Percentiles rank a stretch among this genome's conserved stretches.
Conservation (phyloP, 73 alveolate species). For the Tetrahymena thermophila region DNA sequence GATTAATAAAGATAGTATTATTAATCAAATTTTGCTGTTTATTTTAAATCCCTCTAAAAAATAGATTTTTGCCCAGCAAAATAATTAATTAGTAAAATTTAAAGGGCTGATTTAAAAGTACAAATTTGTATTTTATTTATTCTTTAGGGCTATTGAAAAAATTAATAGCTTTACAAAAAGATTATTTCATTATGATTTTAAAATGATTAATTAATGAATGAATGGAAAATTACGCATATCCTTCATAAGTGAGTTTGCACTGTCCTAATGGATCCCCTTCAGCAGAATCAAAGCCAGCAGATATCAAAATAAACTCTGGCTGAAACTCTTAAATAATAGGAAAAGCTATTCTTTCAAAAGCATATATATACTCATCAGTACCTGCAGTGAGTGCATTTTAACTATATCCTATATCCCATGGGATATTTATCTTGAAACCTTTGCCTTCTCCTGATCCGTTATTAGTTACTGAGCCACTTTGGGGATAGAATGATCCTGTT, state of each 20-base stretch:
- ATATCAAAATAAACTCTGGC: conserved; percentile 93
- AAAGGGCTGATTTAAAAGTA: background rate
- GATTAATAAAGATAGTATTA: no score
- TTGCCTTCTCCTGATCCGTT: conserved; percentile 77
- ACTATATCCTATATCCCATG: conserved; percentile 50
- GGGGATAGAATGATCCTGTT: conserved; percentile 58
- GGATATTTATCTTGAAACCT: conserved; percentile 83
- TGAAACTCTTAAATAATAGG: conserved; percentile 78
- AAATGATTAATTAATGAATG: background rate
- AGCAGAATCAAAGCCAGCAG: conserved; percentile 98
- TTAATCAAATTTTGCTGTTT: no score
- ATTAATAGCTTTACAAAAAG: background rate
- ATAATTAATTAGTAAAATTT: no score
- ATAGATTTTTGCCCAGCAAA: background rate
- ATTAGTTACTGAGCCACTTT: conserved; percentile 63
- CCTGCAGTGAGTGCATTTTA: conserved; percentile 70
- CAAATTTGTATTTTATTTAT: background rate
- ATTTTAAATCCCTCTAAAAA: background rate
- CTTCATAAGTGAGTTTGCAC: conserved; percentile 76
- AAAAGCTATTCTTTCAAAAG: conserved; percentile 75
- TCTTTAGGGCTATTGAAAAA: no score
- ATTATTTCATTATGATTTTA: no score
- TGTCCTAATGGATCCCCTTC: conserved; percentile 96
- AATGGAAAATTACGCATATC: conserved; percentile 58
- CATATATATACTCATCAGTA: conserved; percentile 85